These are phyloP conservation scores for Kalanchoe fedtschenkoi DNA, from an alignment of 164 flowering plant genomes.

Conservation along the genomic window DNA sequence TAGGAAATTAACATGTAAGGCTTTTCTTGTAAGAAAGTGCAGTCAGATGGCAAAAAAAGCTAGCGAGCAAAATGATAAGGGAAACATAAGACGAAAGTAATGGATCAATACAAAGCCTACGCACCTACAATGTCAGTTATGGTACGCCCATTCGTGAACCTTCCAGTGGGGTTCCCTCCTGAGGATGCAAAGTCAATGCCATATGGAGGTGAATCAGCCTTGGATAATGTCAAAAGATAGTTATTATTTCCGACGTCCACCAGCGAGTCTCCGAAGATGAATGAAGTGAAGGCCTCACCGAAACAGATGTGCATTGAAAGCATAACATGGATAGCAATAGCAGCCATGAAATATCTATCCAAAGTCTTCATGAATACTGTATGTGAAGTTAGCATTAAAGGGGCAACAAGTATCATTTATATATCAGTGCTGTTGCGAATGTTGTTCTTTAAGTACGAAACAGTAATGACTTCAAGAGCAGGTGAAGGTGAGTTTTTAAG, in stretches of 20 bases:
- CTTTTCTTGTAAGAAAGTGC: too few relatives aligned
- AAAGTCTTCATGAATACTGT: background rate
- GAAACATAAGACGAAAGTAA: too few relatives aligned
- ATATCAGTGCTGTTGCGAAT: too few relatives aligned
- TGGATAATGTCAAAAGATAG: constrained; percentile 59
- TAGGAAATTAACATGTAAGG: too few relatives aligned
- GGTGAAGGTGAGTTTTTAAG: too few relatives aligned
- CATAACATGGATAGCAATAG: background rate
- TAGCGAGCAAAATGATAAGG: too few relatives aligned
- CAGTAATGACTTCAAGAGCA: too few relatives aligned
- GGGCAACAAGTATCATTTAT: too few relatives aligned
- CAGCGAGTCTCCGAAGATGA: constrained; percentile 74
- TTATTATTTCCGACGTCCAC: constrained; percentile 81
- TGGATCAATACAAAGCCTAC: background rate
- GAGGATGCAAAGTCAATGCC: constrained; percentile 54
- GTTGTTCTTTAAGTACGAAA: too few relatives aligned
- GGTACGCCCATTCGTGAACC: constrained; percentile 76
- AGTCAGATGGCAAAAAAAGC: too few relatives aligned
- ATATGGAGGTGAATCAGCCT: constrained; percentile 51
- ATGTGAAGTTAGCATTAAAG: too few relatives aligned
- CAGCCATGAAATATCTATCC: background rate
- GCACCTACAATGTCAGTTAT: constrained; percentile 52
- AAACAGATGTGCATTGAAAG: background rate
- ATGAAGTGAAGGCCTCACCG: constrained; percentile 9
- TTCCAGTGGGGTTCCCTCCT: constrained; percentile 41